Conservation (phyloP, 148 eudicot species). For the Arctostaphylos glauca region DNA sequence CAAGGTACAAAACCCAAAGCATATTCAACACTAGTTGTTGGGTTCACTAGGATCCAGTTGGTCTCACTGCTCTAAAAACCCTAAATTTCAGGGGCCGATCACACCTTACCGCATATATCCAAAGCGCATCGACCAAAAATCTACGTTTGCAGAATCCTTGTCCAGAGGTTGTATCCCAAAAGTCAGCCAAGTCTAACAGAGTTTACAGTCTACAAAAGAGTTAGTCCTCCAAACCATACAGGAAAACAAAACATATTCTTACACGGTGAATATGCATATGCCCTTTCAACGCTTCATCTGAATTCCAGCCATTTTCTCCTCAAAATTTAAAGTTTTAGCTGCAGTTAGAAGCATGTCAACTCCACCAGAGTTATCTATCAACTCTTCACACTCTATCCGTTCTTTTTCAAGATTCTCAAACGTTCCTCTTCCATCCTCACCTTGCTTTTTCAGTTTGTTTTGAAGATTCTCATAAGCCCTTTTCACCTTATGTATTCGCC, state of each 20-base stretch:
- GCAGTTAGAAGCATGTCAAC: slow-evolving; percentile 84
- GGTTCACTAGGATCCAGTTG: not conserved
- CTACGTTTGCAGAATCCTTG: slow-evolving; percentile 9
- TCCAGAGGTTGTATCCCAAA: not conserved
- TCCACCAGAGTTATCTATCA: slow-evolving; percentile 53
- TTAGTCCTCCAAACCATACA: not conserved
- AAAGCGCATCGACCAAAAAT: not conserved
- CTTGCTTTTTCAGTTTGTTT: slow-evolving; percentile 30
- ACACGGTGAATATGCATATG: not conserved
- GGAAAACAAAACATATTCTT: not conserved
- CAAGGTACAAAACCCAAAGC: not conserved
- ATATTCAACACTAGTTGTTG: slow-evolving; percentile 3
- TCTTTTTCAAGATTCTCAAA: slow-evolving; percentile 16
- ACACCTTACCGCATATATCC: not conserved
- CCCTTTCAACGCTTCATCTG: slow-evolving; percentile 11
- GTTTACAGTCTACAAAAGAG: not conserved
- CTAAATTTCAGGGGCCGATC: not conserved
- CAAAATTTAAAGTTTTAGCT: slow-evolving; percentile 56
- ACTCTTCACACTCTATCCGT: slow-evolving; percentile 24
- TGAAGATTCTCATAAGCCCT: slow-evolving; percentile 39
- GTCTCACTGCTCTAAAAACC: not conserved
- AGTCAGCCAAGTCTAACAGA: not conserved
- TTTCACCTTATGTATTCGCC: slow-evolving; percentile 54
- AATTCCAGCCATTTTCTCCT: slow-evolving; percentile 38
- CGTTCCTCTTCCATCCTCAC: slow-evolving; percentile 18